Evolutionary conservation across 192 early-diverging fungal species (phyloP), one percentile per base, ranked within the genome.

Genomic region (Linnemannia zychae): DNA sequence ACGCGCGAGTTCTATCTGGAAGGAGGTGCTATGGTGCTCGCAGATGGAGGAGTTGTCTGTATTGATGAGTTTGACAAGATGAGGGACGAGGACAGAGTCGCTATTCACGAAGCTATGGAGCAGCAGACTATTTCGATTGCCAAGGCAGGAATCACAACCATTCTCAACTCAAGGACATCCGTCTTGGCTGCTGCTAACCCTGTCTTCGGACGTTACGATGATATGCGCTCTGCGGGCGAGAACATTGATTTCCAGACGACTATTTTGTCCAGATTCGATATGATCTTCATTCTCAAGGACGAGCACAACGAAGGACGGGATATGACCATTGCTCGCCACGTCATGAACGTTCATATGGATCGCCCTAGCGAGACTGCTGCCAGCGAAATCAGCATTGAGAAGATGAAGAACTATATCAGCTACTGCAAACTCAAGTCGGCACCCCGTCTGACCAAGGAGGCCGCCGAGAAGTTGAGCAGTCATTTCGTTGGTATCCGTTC

Each of bases 61-160:
- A 99, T 99, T 86, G 99, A 99, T 90, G 99, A 99, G 91, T 99
- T 99, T 87, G 99, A 99, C 89, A 99, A 99, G 91, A 99, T 99
- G 99, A 92, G 98, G 77, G 98, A 99, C 63, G 98, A 99, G 89
- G 99, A 99, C 88, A 94, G 98, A 65, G 99, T 99, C 9, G 98
- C 99, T 17, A 99, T 99, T 88, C 99, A 99, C 90, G 99, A 99
- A 90, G 99, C 99, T 47, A 99, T 99, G 99, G 98, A 99, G 88
- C 99, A 99, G 90, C 98, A 99, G 88, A 99, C 99, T 7, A 99
- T 99, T 75, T 98, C 97, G 18, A 99, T 99, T 88, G 99, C 99
- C 71, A 99, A 99, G 89, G 99, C 99, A 37, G 99, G 99, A 73
- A 99, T 99, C 89, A 99, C 98, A 7, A 99, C 98, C 1, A 97